Percentiles rank a stretch among this genome's conserved stretches.
These are phyloP conservation scores for Zea luxurians DNA, from an alignment of 176 grass and related monocot species.

Conservation along the genomic window DNA sequence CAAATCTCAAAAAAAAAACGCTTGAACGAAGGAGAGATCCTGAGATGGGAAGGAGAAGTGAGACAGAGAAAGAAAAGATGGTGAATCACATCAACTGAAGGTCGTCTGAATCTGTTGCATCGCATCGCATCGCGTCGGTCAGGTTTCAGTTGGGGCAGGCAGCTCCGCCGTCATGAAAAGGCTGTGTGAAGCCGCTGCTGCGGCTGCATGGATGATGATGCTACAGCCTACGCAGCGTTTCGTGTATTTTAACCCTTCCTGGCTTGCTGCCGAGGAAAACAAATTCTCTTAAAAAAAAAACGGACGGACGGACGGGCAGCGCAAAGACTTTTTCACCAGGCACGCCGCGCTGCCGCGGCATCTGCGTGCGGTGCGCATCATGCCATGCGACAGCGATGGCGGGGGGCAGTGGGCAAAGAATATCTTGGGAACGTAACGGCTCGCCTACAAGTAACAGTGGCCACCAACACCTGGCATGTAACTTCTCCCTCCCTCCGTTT, in stretches of 20 bases:
- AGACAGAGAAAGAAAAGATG: constrained; percentile 16
- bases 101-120: background rate
- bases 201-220: background rate
- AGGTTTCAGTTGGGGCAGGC: constrained; percentile 21
- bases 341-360: background rate
- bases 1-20: too few species aligned
- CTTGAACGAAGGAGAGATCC: background rate
- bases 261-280: too few species aligned
- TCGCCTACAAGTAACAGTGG: constrained; percentile 25
- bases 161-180: constrained; percentile 29
- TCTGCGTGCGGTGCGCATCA: background rate
- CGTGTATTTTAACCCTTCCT: too few species aligned
- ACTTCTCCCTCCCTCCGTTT: background rate
- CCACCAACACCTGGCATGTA: constrained; percentile 14
- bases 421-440: constrained; percentile 46
- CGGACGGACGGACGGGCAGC: background rate
- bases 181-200: background rate
- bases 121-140: constrained; percentile 8
- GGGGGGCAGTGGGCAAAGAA: constrained; percentile 18
- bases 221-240: background rate
- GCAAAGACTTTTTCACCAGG: constrained; percentile 8
- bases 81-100: background rate
- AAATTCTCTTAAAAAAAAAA: too few species aligned
- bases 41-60: background rate
- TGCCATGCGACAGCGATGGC: background rate